Conservation (phyloP, 2,329 filamentous ascomycete species). For the Monosporascus sp. region DNA sequence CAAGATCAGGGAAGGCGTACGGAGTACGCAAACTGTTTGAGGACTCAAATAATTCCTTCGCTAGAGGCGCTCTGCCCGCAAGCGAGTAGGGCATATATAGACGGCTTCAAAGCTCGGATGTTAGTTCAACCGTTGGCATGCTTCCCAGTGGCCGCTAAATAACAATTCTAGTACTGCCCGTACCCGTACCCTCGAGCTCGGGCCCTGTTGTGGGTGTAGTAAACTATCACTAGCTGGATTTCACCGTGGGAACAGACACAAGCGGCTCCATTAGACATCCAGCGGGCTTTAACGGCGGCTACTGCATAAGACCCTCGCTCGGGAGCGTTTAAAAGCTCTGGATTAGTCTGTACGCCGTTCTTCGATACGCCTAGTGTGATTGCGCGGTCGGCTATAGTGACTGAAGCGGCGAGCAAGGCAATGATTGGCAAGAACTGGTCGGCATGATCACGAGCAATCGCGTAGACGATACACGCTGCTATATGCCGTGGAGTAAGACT, state of each 20-base stretch:
- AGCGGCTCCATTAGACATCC: slow-evolving; percentile 15
- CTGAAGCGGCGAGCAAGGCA: slow-evolving; percentile 1
- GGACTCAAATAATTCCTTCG: slow-evolving; percentile 11
- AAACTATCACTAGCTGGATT: slow-evolving; percentile 15
- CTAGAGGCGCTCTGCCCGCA: slow-evolving; percentile 4
- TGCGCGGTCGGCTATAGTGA: slow-evolving; percentile 8
- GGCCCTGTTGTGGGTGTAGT: slow-evolving; percentile 10
- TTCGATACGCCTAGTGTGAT: slow-evolving; percentile 12
- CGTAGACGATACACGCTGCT: slow-evolving; percentile 6
- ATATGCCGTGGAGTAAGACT: slow-evolving; percentile 8
- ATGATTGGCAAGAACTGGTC: slow-evolving; percentile 1
- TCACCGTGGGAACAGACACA: slow-evolving; percentile 14
- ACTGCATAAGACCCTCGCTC: slow-evolving; percentile 8
- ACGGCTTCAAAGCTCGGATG: slow-evolving; percentile 8
- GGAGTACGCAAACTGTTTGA: slow-evolving; percentile 4
- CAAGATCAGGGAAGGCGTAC: slow-evolving; percentile 3
- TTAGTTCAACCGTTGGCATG: not conserved
- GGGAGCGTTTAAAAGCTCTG: slow-evolving; percentile 2
- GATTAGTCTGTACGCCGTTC: slow-evolving; percentile 2
- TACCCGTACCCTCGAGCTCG: slow-evolving; percentile 6
- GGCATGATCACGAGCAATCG: not conserved
- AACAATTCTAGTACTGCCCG: too few relatives aligned
- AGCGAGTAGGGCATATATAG: slow-evolving; percentile 1
- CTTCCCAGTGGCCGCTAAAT: slow-evolving; percentile 10
- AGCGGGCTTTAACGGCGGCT: slow-evolving; percentile 12